Base-by-base conservation (phyloP, 257 asterid species). In the Nicotiana attenuata region DNA sequence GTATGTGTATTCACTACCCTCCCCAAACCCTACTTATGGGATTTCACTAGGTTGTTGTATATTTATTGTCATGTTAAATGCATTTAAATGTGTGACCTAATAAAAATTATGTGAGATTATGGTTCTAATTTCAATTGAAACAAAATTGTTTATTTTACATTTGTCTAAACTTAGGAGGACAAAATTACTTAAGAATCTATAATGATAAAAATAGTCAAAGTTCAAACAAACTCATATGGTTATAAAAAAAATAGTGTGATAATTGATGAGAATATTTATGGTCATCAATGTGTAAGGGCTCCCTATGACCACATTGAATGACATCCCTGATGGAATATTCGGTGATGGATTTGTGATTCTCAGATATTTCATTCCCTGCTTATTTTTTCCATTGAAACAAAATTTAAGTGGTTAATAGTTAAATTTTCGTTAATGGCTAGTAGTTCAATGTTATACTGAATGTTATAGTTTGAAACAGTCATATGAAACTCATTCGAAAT, bases 261-360 rank as follows among this genome's bases (percentile, higher is more conserved):
- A 10, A 38, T 22, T 41, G 41, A 24, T 73, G 38, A 73, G 60
- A 73, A 45, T 47, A 14, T 47, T 73, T 47, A 26, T 10, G 65
- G 56, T 60, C 67, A 14, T 68, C 63, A 24, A 5, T 11, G 17
- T 31, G 20, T 29, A 82, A 61, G 52, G 28, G 10, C 55, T 50
- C 26, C 52, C 57, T 3, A 22, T 22, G 53, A 16, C 65, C 64
- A 5, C 17, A 41, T 29, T 67, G 57, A 71, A 2, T 24, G 17
- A 33, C 29, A 5, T 28, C 65, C 20, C 55, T 77, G 24, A 16
- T 53, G 41, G 82, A 86, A 82, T 84, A 86, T 78, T 83, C 82
- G 75, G 86, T 84, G 65, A 45, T 81, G 77, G 81, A 82, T 17
- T 31, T 71, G 78, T 65, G 83, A 78, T 78, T 78, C 59, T 79